Percentiles rank a stretch among this genome's conserved stretches.
Conservation (phyloP, 495 filamentous ascomycete genomes). For the Xylaria palmicola region DNA sequence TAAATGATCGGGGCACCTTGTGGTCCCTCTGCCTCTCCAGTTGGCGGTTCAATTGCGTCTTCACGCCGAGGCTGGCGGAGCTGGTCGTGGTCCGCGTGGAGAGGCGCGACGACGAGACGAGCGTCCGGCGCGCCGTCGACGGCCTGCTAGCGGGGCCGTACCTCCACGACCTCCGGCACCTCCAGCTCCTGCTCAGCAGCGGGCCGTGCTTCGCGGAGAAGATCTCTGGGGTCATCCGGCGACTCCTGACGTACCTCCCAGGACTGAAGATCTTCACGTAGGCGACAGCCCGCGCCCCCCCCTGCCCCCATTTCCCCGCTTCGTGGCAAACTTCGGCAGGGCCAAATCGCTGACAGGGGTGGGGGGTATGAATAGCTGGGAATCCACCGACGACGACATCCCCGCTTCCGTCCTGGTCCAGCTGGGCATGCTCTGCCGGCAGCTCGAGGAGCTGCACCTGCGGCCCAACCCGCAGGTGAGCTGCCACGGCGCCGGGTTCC, state of each 20-base stretch:
- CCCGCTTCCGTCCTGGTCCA: slow-evolving; percentile 1
- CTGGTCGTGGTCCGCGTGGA: neutral
- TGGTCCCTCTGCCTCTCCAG: neutral
- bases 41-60: slow-evolving; percentile 6
- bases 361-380: slow-evolving; percentile 5
- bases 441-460: slow-evolving; percentile 5
- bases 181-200: neutral
- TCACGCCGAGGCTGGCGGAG: neutral
- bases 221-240: neutral
- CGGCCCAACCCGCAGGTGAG: neutral
- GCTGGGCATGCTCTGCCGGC: neutral
- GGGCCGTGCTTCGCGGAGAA: neutral
- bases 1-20: neutral
- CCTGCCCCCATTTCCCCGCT: neutral
- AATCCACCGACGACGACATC: neutral
- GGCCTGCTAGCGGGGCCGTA: slow-evolving; percentile 5
- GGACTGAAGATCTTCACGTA: slow-evolving; percentile 6
- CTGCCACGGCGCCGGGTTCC: neutral
- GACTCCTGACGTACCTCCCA: neutral
- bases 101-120: neutral
- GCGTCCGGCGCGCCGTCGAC: neutral
- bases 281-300: no score
- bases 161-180: neutral
- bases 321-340: neutral
- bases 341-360: neutral